Percentiles rank a stretch among this genome's conserved stretches.
These are phyloP conservation scores for Aeminium ludgeri DNA, from an alignment of 495 filamentous ascomycete species.

Conservation along the genomic window DNA sequence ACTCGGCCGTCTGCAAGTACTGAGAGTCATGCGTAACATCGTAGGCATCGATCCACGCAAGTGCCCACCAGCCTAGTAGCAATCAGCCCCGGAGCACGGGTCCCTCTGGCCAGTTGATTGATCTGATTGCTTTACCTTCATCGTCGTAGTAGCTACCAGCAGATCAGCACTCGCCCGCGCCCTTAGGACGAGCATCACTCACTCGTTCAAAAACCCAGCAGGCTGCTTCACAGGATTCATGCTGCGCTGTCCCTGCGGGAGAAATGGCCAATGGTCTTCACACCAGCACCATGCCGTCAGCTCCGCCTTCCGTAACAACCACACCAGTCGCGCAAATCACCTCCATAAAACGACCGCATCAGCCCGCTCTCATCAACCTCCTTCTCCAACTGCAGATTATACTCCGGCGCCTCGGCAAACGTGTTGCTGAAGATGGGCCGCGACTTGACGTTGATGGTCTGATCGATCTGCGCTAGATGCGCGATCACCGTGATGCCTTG, in stretches of 20 bases:
- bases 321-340: background rate
- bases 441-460: constrained; percentile 5
- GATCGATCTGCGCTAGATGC: constrained; percentile 12
- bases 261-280: constrained; percentile 5
- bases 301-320: background rate
- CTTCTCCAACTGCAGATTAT: constrained; percentile 14
- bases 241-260: constrained; percentile 2
- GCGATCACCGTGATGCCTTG: constrained; percentile 15
- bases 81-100: too few relatives aligned
- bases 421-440: constrained; percentile 11
- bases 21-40: constrained; percentile 20
- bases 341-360: constrained; percentile 3
- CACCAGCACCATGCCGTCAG: background rate
- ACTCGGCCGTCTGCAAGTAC: constrained; percentile 32
- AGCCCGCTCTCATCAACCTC: background rate
- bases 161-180: background rate
- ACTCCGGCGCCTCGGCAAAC: constrained; percentile 5
- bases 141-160: constrained; percentile 7
- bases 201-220: constrained; percentile 9
- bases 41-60: constrained; percentile 22
- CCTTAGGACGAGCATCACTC: background rate
- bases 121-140: constrained; percentile 7
- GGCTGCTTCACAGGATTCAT: background rate
- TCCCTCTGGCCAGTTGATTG: too few relatives aligned
- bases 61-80: constrained; percentile 9